phyloP scores from a whole-genome alignment of 2,329 filamentous ascomycete genomes.

The Arthrobotrys sphaeroides region DNA sequence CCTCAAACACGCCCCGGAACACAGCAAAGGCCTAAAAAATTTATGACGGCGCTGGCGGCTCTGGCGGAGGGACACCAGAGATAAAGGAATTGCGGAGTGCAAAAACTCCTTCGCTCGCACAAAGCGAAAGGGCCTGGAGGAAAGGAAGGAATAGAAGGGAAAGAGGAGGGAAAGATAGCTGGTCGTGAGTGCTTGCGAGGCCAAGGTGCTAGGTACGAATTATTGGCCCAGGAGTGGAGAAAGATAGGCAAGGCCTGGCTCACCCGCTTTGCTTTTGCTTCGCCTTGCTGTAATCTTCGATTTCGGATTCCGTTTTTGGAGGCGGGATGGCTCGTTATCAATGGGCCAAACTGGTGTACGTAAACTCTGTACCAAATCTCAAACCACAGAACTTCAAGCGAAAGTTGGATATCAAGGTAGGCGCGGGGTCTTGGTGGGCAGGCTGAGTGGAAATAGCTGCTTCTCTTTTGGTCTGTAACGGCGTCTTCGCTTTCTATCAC shows the following conservation, averaged over 20 bases:
- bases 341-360: constrained; percentile 29
- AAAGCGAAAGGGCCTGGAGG: constrained; percentile 27
- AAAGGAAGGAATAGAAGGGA: constrained; percentile 7
- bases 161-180: constrained; percentile 29
- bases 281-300: constrained; percentile 49
- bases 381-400: constrained; percentile 3
- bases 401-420: neutral
- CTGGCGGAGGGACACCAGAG: neutral
- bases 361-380: constrained; percentile 51
- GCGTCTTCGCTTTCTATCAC: constrained; percentile 43
- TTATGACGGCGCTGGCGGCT: constrained; percentile 4
- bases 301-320: constrained; percentile 42
- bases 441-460: neutral
- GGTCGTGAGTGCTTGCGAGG: constrained; percentile 23
- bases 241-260: constrained; percentile 31
- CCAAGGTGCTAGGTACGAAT: constrained; percentile 28
- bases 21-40: neutral
- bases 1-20: constrained; percentile 13
- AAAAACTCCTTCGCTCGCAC: constrained; percentile 26
- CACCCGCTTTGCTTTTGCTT: constrained; percentile 46
- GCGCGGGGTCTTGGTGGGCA: constrained; percentile 41
- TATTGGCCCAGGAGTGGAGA: constrained; percentile 41
- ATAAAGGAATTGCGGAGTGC: neutral
- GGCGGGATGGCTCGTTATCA: constrained; percentile 49
- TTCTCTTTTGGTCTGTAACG: constrained; percentile 29